phyloP scores from a whole-genome alignment of 257 asterid species.

The Knoxia roxburghii region DNA sequence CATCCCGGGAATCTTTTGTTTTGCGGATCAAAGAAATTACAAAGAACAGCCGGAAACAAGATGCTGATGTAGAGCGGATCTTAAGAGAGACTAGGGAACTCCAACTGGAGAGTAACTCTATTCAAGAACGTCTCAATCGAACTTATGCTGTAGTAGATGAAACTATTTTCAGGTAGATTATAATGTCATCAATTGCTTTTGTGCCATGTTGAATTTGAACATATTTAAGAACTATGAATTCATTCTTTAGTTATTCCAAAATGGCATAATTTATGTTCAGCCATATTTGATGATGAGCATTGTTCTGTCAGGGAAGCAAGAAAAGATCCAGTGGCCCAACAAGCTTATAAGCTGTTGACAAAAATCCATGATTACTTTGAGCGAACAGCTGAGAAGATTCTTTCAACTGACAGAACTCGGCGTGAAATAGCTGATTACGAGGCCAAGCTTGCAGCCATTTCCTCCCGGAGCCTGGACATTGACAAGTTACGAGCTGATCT shows the following conservation, averaged over 20 bases:
- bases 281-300: neutral
- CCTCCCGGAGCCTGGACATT: slow-evolving; percentile 45
- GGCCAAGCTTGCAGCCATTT: slow-evolving; percentile 50
- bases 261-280: neutral
- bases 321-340: slow-evolving; percentile 55
- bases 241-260: neutral
- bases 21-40: slow-evolving; percentile 70
- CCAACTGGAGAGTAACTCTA: slow-evolving; percentile 74
- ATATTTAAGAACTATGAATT: neutral
- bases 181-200: neutral
- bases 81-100: slow-evolving; percentile 77
- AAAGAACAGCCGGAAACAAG: slow-evolving; percentile 82
- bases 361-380: slow-evolving; percentile 64
- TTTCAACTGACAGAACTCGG: slow-evolving; percentile 48
- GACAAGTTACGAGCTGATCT: slow-evolving; percentile 63
- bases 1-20: slow-evolving; percentile 50
- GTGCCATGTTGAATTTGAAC: neutral
- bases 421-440: slow-evolving; percentile 62
- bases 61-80: slow-evolving; percentile 58
- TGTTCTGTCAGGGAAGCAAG: slow-evolving; percentile 59
- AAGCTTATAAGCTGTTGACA: slow-evolving; percentile 59
- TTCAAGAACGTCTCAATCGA: slow-evolving; percentile 74
- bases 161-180: slow-evolving; percentile 55
- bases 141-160: slow-evolving; percentile 66
- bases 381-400: slow-evolving; percentile 55